Conservation (phyloP, 257 asterid genomes). For the Rehmannia glutinosa region DNA sequence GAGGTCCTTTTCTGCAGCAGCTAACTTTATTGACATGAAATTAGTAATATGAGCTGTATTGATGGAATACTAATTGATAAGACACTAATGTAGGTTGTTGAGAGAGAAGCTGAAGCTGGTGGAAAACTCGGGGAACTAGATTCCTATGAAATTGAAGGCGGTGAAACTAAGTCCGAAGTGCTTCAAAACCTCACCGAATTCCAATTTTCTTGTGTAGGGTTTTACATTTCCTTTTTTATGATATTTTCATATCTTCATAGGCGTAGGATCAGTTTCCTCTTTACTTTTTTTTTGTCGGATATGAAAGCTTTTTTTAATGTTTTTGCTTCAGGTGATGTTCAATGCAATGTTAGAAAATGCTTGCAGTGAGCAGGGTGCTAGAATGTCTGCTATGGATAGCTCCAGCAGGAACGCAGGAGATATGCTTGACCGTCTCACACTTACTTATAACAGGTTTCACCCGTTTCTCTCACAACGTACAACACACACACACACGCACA, state of each 20-base stretch:
- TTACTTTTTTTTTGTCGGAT: not conserved
- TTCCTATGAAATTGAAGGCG: constrained; percentile 90
- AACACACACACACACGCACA: not conserved
- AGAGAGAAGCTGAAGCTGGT: constrained; percentile 93
- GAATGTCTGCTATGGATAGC: constrained; percentile 99
- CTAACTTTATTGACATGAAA: constrained; percentile 5
- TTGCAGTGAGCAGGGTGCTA: constrained; percentile 74
- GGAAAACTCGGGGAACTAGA: constrained; percentile 92
- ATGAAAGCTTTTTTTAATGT: not conserved
- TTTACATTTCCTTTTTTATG: not conserved
- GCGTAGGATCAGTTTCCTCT: not conserved
- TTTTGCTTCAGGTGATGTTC: constrained; percentile 37
- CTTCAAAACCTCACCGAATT: constrained; percentile 96
- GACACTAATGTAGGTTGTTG: constrained; percentile 48
- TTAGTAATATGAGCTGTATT: not conserved
- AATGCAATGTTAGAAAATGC: constrained; percentile 93
- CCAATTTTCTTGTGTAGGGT: constrained; percentile 86
- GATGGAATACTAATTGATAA: constrained; percentile 20
- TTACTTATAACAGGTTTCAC: constrained; percentile 61
- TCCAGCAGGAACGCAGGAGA: constrained; percentile 99
- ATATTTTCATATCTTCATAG: not conserved
- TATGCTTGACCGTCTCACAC: constrained; percentile 98
- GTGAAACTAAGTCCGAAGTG: constrained; percentile 88
- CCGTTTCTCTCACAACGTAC: not conserved
- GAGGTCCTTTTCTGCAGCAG: constrained; percentile 54